Evolutionary conservation across 495 filamentous ascomycete genomes (phyloP).

Genomic region (Hyaloscypha bicolor): DNA sequence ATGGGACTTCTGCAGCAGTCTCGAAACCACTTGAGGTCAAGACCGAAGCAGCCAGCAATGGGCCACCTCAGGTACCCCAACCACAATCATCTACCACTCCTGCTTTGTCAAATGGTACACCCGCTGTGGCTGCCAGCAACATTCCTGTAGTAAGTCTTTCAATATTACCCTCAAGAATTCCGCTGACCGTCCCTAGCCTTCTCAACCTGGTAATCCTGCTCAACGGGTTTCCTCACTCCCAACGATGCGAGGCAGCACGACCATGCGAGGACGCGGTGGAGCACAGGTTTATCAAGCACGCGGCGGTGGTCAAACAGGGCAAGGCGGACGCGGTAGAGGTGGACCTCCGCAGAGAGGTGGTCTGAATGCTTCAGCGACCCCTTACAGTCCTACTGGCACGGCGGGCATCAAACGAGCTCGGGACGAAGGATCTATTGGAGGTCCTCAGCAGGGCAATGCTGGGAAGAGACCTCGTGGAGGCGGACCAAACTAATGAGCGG

Average conservation of each 20-base stretch:
- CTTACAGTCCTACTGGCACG: slow-evolving; percentile 54
- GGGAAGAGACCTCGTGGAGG: slow-evolving; percentile 59
- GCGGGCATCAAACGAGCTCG: slow-evolving; percentile 64
- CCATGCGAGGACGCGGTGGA: slow-evolving; percentile 37
- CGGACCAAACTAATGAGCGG: slow-evolving; percentile 32
- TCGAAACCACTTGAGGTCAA: slow-evolving; percentile 26
- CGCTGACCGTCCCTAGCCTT: slow-evolving; percentile 39
- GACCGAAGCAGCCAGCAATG: slow-evolving; percentile 10
- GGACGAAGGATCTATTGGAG: slow-evolving; percentile 59
- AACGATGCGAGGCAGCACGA: slow-evolving; percentile 49
- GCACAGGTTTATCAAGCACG: slow-evolving; percentile 39
- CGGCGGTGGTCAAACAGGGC: slow-evolving; percentile 33
- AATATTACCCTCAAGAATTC: slow-evolving; percentile 24
- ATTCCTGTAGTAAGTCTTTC: slow-evolving; percentile 51
- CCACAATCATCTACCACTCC: slow-evolving; percentile 23
- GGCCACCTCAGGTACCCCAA: slow-evolving; percentile 11
- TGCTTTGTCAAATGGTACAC: slow-evolving; percentile 21
- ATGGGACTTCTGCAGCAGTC: slow-evolving; percentile 20
- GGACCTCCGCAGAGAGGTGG: slow-evolving; percentile 44
- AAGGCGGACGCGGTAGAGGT: slow-evolving; percentile 45
- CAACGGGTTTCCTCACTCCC: slow-evolving; percentile 45
- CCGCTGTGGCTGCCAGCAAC: slow-evolving; percentile 37
- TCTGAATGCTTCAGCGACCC: slow-evolving; percentile 53
- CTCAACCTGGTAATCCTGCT: slow-evolving; percentile 34
- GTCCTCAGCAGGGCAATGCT: slow-evolving; percentile 39